A percentile compares a stretch with the other conserved stretches of the same genome.
phyloP scores from a whole-genome alignment of 139 green algal species.

The Chlorella sp. region DNA sequence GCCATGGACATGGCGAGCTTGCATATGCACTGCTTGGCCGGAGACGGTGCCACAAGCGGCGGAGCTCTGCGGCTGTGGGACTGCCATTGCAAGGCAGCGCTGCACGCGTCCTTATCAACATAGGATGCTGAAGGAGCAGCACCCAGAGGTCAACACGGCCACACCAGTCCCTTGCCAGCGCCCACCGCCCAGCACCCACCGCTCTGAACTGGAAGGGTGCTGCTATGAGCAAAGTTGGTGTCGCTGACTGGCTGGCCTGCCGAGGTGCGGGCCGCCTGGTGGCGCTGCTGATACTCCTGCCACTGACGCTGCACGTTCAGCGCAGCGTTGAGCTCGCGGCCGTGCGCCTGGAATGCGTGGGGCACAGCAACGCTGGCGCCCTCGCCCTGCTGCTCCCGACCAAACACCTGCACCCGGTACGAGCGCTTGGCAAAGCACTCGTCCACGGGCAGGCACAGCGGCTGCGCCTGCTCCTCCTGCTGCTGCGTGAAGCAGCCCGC shows the following conservation, averaged over 20 bases:
- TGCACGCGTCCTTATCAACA: too few species aligned
- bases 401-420: slow-evolving; percentile 28
- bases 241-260: slow-evolving; percentile 5
- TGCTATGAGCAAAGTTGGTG: slow-evolving; percentile 36
- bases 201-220: slow-evolving; percentile 21
- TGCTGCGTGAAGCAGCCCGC: background rate
- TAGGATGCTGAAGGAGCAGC: too few species aligned
- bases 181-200: background rate
- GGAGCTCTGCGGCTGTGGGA: background rate
- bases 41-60: too few species aligned
- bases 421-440: background rate
- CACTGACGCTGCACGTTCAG: slow-evolving; percentile 28
- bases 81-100: too few species aligned
- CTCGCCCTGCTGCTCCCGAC: background rate
- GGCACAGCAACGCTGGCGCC: slow-evolving; percentile 3
- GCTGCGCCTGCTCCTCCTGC: slow-evolving; percentile 1
- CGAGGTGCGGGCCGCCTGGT: slow-evolving; percentile 4
- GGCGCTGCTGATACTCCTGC: slow-evolving; percentile 24
- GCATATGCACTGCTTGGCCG: too few species aligned
- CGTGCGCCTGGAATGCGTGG: background rate
- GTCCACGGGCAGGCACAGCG: slow-evolving; percentile 18
- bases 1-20: background rate
- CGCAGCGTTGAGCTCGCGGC: background rate
- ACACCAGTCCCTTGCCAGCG: background rate
- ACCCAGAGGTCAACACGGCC: background rate